Evolutionary conservation across 495 filamentous ascomycete genomes (phyloP), one percentile per base, ranked within the genome.

Genomic region (Hypoxylon crocopeplum): DNA sequence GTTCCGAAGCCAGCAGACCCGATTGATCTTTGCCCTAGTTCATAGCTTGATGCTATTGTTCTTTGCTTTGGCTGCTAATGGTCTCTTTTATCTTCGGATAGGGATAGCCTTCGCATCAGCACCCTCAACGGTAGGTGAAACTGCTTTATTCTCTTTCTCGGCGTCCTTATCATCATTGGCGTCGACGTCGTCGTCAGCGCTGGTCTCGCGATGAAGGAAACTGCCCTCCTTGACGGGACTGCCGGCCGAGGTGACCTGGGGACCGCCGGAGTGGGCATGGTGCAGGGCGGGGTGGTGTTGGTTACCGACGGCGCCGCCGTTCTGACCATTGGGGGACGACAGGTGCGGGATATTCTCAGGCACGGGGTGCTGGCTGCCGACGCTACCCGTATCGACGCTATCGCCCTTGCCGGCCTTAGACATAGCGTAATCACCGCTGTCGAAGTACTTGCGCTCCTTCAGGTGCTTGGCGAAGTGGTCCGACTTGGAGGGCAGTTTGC

Each of bases 381-480:
- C 90, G 70, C 86, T 88, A 72, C 93, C 94, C 27, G 95, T 91
- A 69, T 93, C 94, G 66, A 93, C 88, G 71, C 94, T 90, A 56
- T 92, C 89, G 71, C 92, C 92, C 77, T 98, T 98, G 72, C 95
- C 94, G 38, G 94, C 95, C 81, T 98, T 98, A 75, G 89, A 93
- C 77, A 98, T 88, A 69, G 94, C 95, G 62, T 98, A 98, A 77
- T 98, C 93, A 66, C 93, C 93, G 47, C 88, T 92, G 81, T 98
- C 94, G 75, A 98, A 98, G 79, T 97, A 98, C 80, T 98, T 98
- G 76, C 95, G 93, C 73, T 96, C 93, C 84, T 96, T 83, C 72
- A 98, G 86, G 74, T 98, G 96, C 79, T 97, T 97, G 82, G 96
- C 93, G 56, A 97, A 87, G 49, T 97, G 86, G 75, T 97, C 94